Base-by-base conservation (phyloP, 805 yeast genomes). In the Candida sonorensis region DNA sequence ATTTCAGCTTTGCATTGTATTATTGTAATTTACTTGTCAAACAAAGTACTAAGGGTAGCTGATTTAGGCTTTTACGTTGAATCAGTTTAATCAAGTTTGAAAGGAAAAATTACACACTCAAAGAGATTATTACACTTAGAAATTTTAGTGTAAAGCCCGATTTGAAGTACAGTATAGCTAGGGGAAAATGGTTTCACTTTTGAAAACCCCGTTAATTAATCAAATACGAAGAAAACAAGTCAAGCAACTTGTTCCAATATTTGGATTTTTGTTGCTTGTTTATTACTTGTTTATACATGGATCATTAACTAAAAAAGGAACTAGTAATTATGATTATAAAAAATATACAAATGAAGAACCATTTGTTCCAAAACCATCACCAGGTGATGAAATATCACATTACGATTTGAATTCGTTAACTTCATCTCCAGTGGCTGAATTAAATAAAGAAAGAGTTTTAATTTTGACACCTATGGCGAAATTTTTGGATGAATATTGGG, bases 381-480 rank as follows among this genome's bases (percentile, higher is more conserved):
- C 84, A 16, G 72, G 72, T 30, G 81, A 81, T 48, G 92, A 82
- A 52, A 81, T 83, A 40, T 70, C 82, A 23, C 94, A 83, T 51
- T 85, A 81, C 52, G 86, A 90, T 58, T 69, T 92, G 64, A 90
- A 92, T 62, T 70, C 71, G 44, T 63, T 90, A 44, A 76, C 76
- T 17, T 71, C 90, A 4, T 73, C 88, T 3, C 67, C 82, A 18
- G 69, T 75, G 57, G 82, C 95, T 14, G 75, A 76, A 31, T 69
- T 69, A 37, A 81, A 85, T 57, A 74, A 72, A 48, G 97, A 92
- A 54, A 80, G 82, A 41, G 84, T 92, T 14, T 67, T 92, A 53
- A 75, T 92, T 36, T 68, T 92, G 52, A 78, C 97, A 2, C 98
- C 98, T 23, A 77, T 92, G 75, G 81, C 94, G 27, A 73, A 77